Evolutionary conservation across 352 stramenopile genomes (phyloP), one percentile per base, ranked within the genome.

Genomic region (Globisporangium mamillatum): DNA sequence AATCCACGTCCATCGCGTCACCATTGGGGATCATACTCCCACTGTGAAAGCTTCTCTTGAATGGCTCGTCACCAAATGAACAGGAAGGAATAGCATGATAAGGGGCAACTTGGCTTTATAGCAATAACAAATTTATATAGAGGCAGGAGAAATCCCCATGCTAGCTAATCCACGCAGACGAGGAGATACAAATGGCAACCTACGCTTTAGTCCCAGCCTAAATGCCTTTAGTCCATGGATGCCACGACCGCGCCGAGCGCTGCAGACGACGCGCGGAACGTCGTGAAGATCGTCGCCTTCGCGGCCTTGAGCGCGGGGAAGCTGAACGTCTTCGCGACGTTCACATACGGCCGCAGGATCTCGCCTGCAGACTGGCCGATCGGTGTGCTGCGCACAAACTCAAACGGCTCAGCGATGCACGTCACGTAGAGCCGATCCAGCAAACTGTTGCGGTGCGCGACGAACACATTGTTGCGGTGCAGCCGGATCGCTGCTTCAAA

Each of bases 401-500:
- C 83, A 58, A 92, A 78, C 60, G 84, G 86, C 73, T 89, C 77
- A 25, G 84, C 78, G 36, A 94, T 71, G 52, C 79, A 90, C 32
- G 71, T 67, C 67, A 90, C 82, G 66, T 92, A 94, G 16, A 92
- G 67, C 20, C 83, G 81, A 65, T 94, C 84, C 2, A 89, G 69
- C 3, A 92, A 60, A 66, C 83, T 94, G 59, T 80, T 81, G 48
- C 86, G 84, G 60, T 94, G 84, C 55, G 76, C 73, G 44, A 94
- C 86, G 65, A 92, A 94, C 16, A 94, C 84, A 29, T 79, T 88
- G 71, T 94, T 92, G 58, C 86, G 84, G 63, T 94, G 86, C 64
- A 92, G 72, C 4, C 84, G 84, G 48, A 94, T 60, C 27, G 70
- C 58, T 9, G 70, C 86, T 53, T 90, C 76, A 60, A 90, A 94